phyloP scores from a whole-genome alignment of 2,329 filamentous ascomycete species.

The Ophiostoma fasciatum region DNA sequence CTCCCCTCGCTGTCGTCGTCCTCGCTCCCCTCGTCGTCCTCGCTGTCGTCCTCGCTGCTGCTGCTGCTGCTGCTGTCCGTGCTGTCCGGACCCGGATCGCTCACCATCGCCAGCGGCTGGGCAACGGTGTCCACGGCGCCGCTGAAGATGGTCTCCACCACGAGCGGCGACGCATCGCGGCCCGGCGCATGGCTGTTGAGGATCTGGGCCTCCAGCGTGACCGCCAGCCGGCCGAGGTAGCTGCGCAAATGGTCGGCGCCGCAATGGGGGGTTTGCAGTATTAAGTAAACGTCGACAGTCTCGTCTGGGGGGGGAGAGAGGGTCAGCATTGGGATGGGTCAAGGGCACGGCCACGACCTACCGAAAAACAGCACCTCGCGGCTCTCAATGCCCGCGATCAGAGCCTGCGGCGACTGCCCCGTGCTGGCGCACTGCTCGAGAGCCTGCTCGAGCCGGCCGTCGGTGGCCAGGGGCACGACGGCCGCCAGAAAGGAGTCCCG shows the following conservation, averaged over 20 bases:
- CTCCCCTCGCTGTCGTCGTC: slow-evolving; percentile 11
- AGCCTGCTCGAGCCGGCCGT: slow-evolving; percentile 37
- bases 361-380: slow-evolving; percentile 59
- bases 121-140: slow-evolving; percentile 33
- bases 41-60: neutral
- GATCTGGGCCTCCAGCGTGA: slow-evolving; percentile 53
- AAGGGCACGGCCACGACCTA: slow-evolving; percentile 24
- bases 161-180: slow-evolving; percentile 26
- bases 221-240: slow-evolving; percentile 45
- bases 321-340: slow-evolving; percentile 12
- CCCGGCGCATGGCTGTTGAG: slow-evolving; percentile 38
- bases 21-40: slow-evolving; percentile 22
- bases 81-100: slow-evolving; percentile 19
- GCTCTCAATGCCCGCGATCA: slow-evolving; percentile 43
- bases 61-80: slow-evolving; percentile 8
- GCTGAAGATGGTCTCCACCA: slow-evolving; percentile 46
- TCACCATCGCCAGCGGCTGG: slow-evolving; percentile 35
- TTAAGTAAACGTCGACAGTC: slow-evolving; percentile 51
- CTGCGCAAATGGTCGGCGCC: slow-evolving; percentile 41
- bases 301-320: slow-evolving; percentile 48
- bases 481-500: slow-evolving; percentile 46
- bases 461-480: slow-evolving; percentile 41
- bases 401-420: slow-evolving; percentile 26
- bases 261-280: slow-evolving; percentile 48
- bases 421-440: slow-evolving; percentile 21